Evolutionary conservation across 2,329 filamentous ascomycete genomes (phyloP).

Genomic region (Seiridium unicorne): DNA sequence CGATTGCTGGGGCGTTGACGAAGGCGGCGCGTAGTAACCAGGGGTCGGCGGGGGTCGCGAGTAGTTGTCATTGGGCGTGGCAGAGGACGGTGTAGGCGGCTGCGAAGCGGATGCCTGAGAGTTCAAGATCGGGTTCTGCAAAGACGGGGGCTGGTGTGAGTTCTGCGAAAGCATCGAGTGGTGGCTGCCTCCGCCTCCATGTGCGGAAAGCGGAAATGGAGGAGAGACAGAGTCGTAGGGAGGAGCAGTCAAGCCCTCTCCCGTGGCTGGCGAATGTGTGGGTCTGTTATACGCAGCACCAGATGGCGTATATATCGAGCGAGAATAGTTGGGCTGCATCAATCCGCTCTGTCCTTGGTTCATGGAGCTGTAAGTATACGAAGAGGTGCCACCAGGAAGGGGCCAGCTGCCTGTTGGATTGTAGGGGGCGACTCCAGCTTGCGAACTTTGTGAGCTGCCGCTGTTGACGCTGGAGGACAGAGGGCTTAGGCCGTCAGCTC

Average conservation of each 20-base stretch:
- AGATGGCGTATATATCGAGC: slow-evolving; percentile 28
- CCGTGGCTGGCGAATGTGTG: slow-evolving; percentile 56
- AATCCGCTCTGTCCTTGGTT: slow-evolving; percentile 47
- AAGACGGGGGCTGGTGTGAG: slow-evolving; percentile 25
- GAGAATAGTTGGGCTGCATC: slow-evolving; percentile 41
- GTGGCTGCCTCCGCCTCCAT: slow-evolving; percentile 43
- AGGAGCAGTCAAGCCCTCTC: slow-evolving; percentile 62
- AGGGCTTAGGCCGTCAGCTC: slow-evolving; percentile 59
- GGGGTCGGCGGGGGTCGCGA: slow-evolving; percentile 56
- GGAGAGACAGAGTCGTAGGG: slow-evolving; percentile 68
- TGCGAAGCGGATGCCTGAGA: slow-evolving; percentile 46
- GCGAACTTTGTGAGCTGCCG: slow-evolving; percentile 57
- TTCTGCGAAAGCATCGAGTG: slow-evolving; percentile 25
- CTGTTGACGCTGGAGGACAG: slow-evolving; percentile 61
- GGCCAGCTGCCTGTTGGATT: slow-evolving; percentile 60
- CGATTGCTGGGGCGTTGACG: slow-evolving; percentile 45
- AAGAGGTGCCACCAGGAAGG: slow-evolving; percentile 45
- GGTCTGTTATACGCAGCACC: slow-evolving; percentile 44
- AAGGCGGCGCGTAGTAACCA: slow-evolving; percentile 56
- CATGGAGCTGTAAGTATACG: slow-evolving; percentile 56
- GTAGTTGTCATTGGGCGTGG: slow-evolving; percentile 60
- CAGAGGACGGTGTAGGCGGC: slow-evolving; percentile 49
- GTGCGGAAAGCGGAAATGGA: slow-evolving; percentile 61
- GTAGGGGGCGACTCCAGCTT: slow-evolving; percentile 51
- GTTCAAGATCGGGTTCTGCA: slow-evolving; percentile 42